Base-by-base conservation (phyloP, 768 basidiomycete species). In the Serendipita sp. region DNA sequence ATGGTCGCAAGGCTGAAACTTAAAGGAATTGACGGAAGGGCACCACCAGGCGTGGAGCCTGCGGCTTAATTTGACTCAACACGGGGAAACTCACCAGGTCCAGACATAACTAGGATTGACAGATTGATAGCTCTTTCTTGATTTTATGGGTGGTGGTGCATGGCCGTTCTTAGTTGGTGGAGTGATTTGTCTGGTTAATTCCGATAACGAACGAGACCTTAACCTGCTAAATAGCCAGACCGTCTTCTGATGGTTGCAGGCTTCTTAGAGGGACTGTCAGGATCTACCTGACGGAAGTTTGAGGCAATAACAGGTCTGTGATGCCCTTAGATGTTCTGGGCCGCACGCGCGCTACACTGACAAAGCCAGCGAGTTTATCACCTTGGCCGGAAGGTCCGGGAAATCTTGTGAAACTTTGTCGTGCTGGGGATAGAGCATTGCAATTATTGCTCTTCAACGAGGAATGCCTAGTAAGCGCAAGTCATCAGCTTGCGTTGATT, bases 111-210 rank as follows among this genome's bases (percentile, higher is more conserved):
- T 80, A 81, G 80, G 81, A 82, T 81, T 80, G 82, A 83, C 81
- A 84, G 82, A 83, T 83, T 83, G 83, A 84, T 83, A 84, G 83
- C 83, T 85, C 84, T 85, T 85, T 85, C 82, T 79, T 82, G 83
- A 84, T 83, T 83, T 81, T 81, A 82, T 85, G 83, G 84, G 83
- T 85, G 84, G 84, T 86, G 83, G 84, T 86, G 84, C 84, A 86
- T 86, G 84, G 85, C 84, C 83, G 81, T 86, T 86, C 84, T 85
- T 86, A 85, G 84, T 86, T 86, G 81, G 83, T 75, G 86, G 85
- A 88, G 86, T 87, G 87, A 88, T 88, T 88, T 88, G 87, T 89
- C 88, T 88, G 87, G 86, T 88, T 88, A 88, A 89, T 88, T 88
- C 85, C 82, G 86, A 88, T 88, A 87, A 87, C 82, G 83, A 88